Percentiles rank a stretch among this genome's conserved stretches.
These are phyloP conservation scores for Boletus semigastroideus DNA, from an alignment of 1,284 basidiomycete species.

Conservation along the genomic window DNA sequence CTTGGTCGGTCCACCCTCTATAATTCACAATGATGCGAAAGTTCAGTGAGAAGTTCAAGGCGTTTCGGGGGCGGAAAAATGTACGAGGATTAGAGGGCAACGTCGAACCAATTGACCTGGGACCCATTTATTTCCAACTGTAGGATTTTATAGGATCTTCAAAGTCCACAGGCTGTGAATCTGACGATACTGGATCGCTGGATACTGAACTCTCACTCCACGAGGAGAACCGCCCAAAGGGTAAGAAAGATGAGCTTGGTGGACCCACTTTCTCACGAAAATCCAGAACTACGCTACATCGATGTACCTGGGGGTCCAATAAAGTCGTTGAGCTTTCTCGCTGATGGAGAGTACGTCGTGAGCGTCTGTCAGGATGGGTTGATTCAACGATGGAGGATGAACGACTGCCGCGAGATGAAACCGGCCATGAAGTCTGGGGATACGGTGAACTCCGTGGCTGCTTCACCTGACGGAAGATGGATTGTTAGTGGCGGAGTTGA, in stretches of 20 bases:
- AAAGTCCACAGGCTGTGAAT: not conserved
- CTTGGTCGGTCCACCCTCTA: not conserved
- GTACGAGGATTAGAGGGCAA: not conserved
- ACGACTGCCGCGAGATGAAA: not conserved
- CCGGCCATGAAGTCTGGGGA: not conserved
- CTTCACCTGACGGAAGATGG: conserved; percentile 5
- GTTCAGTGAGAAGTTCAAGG: not conserved
- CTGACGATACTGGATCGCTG: not conserved
- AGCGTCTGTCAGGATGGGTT: conserved; percentile 1
- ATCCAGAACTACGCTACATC: not conserved
- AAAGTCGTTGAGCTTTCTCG: conserved; percentile 9
- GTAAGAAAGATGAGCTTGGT: not conserved
- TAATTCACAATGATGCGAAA: not conserved
- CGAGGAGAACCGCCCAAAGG: not conserved
- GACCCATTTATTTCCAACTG: not conserved
- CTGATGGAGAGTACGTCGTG: conserved; percentile 2
- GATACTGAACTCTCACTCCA: not conserved
- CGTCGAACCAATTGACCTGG: not conserved
- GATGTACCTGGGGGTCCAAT: not conserved
- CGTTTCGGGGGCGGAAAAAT: not conserved
- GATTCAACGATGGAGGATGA: conserved; percentile 7
- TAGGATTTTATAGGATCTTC: not conserved
- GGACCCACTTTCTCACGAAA: not conserved
- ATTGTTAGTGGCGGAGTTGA: conserved; percentile 3
- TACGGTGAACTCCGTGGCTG: not conserved